Percentiles rank a stretch among this genome's conserved stretches.
Conservation (phyloP, 257 asterid genomes). For the Gentiana macrophylla region DNA sequence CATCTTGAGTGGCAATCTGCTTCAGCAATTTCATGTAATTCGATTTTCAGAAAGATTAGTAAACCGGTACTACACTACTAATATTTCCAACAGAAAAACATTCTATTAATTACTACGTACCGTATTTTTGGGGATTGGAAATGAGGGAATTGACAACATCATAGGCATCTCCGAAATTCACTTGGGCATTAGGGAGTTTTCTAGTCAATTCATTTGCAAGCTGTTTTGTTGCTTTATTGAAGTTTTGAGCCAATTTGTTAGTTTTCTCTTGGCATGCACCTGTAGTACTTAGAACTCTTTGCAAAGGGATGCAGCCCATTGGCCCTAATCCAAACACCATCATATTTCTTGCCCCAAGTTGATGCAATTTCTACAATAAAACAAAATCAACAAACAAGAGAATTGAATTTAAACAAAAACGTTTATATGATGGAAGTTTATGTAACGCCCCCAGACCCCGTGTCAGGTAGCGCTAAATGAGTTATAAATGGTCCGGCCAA, state of each 20-base stretch:
- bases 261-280: constrained; percentile 75
- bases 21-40: no score
- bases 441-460: no score
- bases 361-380: constrained; percentile 38
- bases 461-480: no score
- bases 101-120: constrained; percentile 18
- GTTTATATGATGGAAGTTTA: not conserved
- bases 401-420: not conserved
- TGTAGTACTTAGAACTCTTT: constrained; percentile 58
- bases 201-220: constrained; percentile 30
- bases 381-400: no score
- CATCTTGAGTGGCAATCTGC: no score
- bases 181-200: constrained; percentile 56
- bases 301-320: constrained; percentile 95
- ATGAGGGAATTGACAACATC: constrained; percentile 75
- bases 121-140: constrained; percentile 48
- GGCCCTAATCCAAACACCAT: constrained; percentile 91
- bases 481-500: no score
- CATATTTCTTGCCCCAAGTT: constrained; percentile 56
- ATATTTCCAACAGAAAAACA: no score
- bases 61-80: no score
- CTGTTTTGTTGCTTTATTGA: constrained; percentile 38
- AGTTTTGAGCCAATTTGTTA: constrained; percentile 49
- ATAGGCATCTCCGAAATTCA: constrained; percentile 73
- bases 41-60: no score